phyloP scores from a whole-genome alignment of 2,329 filamentous ascomycete species.

The Colletotrichum navitas region DNA sequence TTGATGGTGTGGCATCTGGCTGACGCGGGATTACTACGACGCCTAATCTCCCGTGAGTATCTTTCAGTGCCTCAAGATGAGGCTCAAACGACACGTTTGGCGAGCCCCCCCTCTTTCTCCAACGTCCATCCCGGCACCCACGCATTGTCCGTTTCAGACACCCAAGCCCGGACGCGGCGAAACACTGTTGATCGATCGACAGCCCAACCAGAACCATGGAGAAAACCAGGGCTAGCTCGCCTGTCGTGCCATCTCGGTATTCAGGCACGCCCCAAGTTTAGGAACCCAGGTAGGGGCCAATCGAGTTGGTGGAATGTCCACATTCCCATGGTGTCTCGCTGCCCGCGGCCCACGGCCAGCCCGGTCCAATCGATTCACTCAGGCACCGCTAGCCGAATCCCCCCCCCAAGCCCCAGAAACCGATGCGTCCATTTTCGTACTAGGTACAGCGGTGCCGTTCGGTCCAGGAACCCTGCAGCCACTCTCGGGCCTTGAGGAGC shows the following conservation, averaged over 20 bases:
- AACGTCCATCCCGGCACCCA: conserved; percentile 37
- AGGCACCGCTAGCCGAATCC: neutral
- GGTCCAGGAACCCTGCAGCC: neutral
- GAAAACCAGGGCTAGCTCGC: neutral
- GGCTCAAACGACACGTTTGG: conserved; percentile 40
- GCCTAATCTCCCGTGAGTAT: neutral
- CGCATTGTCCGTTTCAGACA: conserved; percentile 40
- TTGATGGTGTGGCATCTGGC: conserved; percentile 2
- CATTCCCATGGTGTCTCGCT: neutral
- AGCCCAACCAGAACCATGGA: conserved; percentile 13
- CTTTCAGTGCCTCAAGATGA: conserved; percentile 29
- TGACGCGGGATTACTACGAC: conserved; percentile 17
- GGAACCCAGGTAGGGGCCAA: neutral
- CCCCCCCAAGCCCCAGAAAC: conserved; percentile 5
- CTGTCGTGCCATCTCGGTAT: neutral
- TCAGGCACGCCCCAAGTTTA: conserved; percentile 5
- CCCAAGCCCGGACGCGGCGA: conserved; percentile 40
- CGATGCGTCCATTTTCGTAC: conserved; percentile 10
- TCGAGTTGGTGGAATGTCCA: neutral
- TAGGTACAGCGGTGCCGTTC: neutral
- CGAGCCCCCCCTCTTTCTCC: conserved; percentile 18
- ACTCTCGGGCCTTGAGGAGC: neutral
- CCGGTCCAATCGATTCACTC: neutral
- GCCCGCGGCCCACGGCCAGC: neutral
- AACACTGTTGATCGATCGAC: conserved; percentile 41